Base-by-base conservation (phyloP, 2,329 filamentous ascomycete species). In the Hypoxylon sp. region DNA sequence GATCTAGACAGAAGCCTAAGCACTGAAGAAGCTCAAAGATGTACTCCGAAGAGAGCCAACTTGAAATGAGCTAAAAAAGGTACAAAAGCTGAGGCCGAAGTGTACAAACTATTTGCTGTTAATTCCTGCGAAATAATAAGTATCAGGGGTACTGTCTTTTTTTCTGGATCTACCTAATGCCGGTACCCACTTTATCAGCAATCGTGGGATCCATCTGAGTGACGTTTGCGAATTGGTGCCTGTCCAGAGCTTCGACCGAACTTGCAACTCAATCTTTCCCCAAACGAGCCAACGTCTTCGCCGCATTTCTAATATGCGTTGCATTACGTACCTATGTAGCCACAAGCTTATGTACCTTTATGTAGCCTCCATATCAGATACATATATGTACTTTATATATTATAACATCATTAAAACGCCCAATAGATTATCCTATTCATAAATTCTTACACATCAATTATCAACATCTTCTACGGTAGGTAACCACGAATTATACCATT, bases 171-270 rank as follows among this genome's bases (percentile, higher is more conserved):
- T 39, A 57, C 58, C 60, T 70, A 67, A 66, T 67, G 63, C 66
- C 68, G 71, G 68, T 33, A 72, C 39, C 65, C 67, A 70, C 68
- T 37, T 50, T 35, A 31, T 31, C 60, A 50, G 52, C 58, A 17
- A 33, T 63, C 47, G 46, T 64, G 29, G 55, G 61, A 66, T 46
- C 53, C 59, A 57, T 67, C 24, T 29, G 53, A 72, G 74, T 78
- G 76, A 78, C 76, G 76, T 78, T 77, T 74, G 75, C 74, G 74
- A 76, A 72, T 73, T 70, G 76, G 71, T 78, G 76, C 76, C 76
- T 77, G 69, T 58, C 69, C 62, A 69, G 53, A 65, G 62, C 62
- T 63, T 31, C 53, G 24, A 60, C 61, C 65, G 66, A 69, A 69
- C 35, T 29, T 26, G n/a, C 33, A 24, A 37, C 46, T 57, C 47